Base-by-base conservation (phyloP, 148 eudicot species). In the Dianthus caryophyllus region DNA sequence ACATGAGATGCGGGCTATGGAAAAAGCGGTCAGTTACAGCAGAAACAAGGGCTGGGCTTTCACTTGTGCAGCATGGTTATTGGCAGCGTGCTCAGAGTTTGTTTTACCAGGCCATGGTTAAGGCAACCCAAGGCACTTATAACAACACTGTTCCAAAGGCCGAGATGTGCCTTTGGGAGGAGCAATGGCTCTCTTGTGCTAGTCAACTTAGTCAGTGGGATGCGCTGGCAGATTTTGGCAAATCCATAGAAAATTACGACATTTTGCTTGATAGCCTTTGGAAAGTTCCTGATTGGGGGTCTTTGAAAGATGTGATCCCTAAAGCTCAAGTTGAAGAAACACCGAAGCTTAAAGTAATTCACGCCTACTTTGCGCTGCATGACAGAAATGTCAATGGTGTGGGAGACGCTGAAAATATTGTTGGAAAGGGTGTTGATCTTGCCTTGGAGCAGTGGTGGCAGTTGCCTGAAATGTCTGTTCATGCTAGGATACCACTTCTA, bases 401-500 rank as follows among this genome's bases (percentile, higher is more conserved):
- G 24, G 86, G 78, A 21, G 97, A 95, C 68, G 99, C 93, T 39
- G 97, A 95, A 83, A 95, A 75, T 72, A 75, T 88, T 62, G 97
- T 90, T 50, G 91, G 85, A 18, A 90, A 95, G 77, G 97, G 96
- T 66, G 97, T 90, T 70, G 93, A 88, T 70, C 89, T 84, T 67
- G 99, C 96, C 74, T 76, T 95, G 71, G 99, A 95, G 73, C 96
- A 90, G 70, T 95, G 99, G 99, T 95, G 99, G 99, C 99, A 95
- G 64, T 76, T 95, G 77, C 99, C 99, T 73, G 99, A 95, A 75
- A 90, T 95, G 96, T 95, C 99, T 52, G 82, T 88, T 70, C 96
- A 90, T 79, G 84, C 96, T 53, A 88, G 97, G 71, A 82, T 95
- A 69, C 93, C 97, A 56, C 91, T 90, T 47, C 62, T 90, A 61